A percentile compares a stretch with the other conserved stretches of the same genome.
These are phyloP conservation scores for Lachnellula subtilissima DNA, from an alignment of 2,329 filamentous ascomycete species.

Conservation along the genomic window DNA sequence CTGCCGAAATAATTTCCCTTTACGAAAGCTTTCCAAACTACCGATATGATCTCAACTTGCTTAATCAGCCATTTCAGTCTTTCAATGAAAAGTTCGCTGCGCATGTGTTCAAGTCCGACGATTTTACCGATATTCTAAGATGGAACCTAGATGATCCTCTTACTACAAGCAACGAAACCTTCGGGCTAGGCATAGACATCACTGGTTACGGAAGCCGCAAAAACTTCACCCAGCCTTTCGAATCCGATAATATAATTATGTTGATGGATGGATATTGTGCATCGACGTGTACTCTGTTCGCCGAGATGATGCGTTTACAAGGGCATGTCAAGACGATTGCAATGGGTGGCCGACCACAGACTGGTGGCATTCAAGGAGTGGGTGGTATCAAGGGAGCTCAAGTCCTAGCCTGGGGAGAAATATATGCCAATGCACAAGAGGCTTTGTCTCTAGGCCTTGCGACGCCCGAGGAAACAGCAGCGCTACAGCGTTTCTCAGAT, in stretches of 20 bases:
- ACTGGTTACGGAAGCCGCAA: constrained; percentile 25
- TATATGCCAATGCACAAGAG: constrained; percentile 16
- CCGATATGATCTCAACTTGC: constrained; percentile 22
- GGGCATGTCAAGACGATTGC: constrained; percentile 51
- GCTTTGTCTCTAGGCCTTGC: constrained; percentile 3
- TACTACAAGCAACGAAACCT: constrained; percentile 7
- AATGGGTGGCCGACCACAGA: constrained; percentile 54
- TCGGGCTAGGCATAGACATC: constrained; percentile 19
- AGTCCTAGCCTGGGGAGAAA: constrained; percentile 16
- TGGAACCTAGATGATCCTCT: constrained; percentile 15
- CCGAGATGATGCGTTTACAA: constrained; percentile 47
- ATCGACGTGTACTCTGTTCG: constrained; percentile 56
- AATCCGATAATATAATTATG: constrained; percentile 35
- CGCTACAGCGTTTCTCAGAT: constrained; percentile 15
- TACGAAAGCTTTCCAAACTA: constrained; percentile 26
- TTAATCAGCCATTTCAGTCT: constrained; percentile 7
- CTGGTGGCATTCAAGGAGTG: constrained; percentile 54
- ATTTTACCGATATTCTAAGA: constrained; percentile 7
- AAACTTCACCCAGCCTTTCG: constrained; percentile 30
- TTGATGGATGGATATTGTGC: constrained; percentile 53
- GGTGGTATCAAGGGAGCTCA: constrained; percentile 61
- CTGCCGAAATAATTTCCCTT: constrained; percentile 13
- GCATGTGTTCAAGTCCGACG: constrained; percentile 1
- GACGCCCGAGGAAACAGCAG: constrained; percentile 12
- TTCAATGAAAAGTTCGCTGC: constrained; percentile 14